Percentiles rank a stretch among this genome's conserved stretches.
phyloP scores from a whole-genome alignment of 441 rosid genomes.

The Adansonia grandidieri region DNA sequence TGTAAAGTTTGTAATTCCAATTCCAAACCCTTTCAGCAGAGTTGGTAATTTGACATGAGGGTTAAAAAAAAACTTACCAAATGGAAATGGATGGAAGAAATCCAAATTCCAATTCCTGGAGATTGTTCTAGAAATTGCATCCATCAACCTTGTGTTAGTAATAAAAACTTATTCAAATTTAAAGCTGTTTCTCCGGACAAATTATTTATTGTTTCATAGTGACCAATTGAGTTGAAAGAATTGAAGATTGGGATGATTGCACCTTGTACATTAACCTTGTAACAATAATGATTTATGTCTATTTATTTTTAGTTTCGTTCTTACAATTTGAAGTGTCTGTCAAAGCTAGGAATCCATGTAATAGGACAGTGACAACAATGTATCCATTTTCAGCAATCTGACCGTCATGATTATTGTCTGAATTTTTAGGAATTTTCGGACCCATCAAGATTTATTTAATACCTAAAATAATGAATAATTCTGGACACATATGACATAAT shows the following conservation, averaged over 20 bases:
- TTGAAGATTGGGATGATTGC: constrained; percentile 10
- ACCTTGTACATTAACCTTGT: background rate
- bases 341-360: too few relatives aligned
- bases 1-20: constrained; percentile 5
- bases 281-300: background rate
- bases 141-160: constrained; percentile 17
- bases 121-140: constrained; percentile 1
- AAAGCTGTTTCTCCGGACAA: constrained; percentile 13
- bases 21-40: constrained; percentile 19
- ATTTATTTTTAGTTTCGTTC: too few relatives aligned
- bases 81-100: constrained; percentile 23
- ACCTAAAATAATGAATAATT: background rate
- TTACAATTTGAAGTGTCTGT: too few relatives aligned
- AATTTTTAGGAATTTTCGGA: too few relatives aligned
- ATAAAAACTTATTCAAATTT: constrained; percentile 21
- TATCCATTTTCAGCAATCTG: too few relatives aligned
- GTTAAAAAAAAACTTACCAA: constrained; percentile 17
- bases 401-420: too few relatives aligned
- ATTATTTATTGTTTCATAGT: constrained; percentile 10
- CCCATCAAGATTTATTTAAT: too few relatives aligned
- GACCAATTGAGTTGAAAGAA: constrained; percentile 31
- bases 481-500: background rate
- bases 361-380: too few relatives aligned
- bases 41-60: constrained; percentile 28
- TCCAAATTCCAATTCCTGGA: background rate